Evolutionary conservation across 805 yeast species (phyloP).

Genomic region (Monosporozyma aerobia): DNA sequence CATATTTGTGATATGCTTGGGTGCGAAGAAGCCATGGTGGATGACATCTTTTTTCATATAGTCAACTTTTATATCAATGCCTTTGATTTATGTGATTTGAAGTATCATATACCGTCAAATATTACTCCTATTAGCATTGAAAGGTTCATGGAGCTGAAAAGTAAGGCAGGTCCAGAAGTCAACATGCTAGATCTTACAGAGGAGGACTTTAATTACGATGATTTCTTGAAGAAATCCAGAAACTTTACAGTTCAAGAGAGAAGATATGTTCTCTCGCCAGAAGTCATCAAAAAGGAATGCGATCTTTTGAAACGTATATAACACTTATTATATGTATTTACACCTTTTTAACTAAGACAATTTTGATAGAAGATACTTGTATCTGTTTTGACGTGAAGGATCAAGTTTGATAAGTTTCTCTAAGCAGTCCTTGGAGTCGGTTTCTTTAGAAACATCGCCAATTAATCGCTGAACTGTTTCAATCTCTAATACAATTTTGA

Average conservation of each 20-base stretch:
- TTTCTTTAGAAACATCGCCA: slow-evolving; percentile 28
- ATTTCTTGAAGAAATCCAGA: slow-evolving; percentile 34
- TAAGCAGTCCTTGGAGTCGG: slow-evolving; percentile 25
- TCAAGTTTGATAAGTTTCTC: slow-evolving; percentile 43
- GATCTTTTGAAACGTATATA: slow-evolving; percentile 1
- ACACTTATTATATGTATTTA: background rate
- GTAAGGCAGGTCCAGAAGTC: slow-evolving; percentile 34
- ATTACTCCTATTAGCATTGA: slow-evolving; percentile 21
- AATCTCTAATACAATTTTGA: slow-evolving; percentile 48
- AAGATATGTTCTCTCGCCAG: slow-evolving; percentile 39
- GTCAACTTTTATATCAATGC: slow-evolving; percentile 54
- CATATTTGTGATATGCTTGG: slow-evolving; percentile 20
- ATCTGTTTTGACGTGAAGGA: slow-evolving; percentile 57
- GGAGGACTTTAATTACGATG: slow-evolving; percentile 34
- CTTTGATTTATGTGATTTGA: slow-evolving; percentile 42
- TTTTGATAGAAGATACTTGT: slow-evolving; percentile 33
- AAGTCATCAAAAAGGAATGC: slow-evolving; percentile 14
- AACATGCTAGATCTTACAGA: slow-evolving; percentile 24
- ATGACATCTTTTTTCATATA: slow-evolving; percentile 46
- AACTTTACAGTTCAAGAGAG: slow-evolving; percentile 35
- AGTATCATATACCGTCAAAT: slow-evolving; percentile 30
- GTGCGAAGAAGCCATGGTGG: slow-evolving; percentile 28
- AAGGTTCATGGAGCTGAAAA: slow-evolving; percentile 35
- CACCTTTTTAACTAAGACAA: background rate
- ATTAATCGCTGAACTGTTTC: slow-evolving; percentile 27